Conservation (phyloP, 441 rosid species). For the Erysimum cheiri region DNA sequence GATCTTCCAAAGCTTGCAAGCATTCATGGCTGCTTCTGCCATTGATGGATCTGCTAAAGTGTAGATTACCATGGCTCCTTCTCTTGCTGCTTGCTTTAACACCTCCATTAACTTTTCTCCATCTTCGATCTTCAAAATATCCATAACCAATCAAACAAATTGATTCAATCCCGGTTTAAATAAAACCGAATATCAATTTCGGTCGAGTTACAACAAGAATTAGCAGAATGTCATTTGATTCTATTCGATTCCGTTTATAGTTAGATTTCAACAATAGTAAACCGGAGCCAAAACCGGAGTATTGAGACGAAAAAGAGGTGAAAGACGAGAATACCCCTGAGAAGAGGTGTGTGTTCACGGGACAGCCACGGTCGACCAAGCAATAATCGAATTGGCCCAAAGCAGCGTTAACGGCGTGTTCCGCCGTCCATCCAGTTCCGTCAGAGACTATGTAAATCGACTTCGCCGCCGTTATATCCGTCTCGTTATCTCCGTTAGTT, state of each 20-base stretch:
- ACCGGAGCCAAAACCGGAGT: background rate
- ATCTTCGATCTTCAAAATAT: slow-evolving; percentile 65
- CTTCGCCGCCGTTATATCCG: slow-evolving; percentile 50
- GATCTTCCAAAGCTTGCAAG: slow-evolving; percentile 71
- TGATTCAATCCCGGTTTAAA: background rate
- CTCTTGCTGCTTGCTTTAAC: slow-evolving; percentile 83
- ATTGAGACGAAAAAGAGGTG: background rate
- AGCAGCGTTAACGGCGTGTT: slow-evolving; percentile 84
- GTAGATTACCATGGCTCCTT: slow-evolving; percentile 75
- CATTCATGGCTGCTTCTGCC: slow-evolving; percentile 73
- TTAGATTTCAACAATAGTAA: background rate
- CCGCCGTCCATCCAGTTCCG: slow-evolving; percentile 98
- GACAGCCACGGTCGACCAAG: slow-evolving; percentile 84
- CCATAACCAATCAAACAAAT: background rate
- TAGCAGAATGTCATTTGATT: background rate
- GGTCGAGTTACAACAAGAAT: background rate
- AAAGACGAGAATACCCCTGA: slow-evolving; percentile 72
- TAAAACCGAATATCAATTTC: background rate
- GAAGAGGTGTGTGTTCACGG: slow-evolving; percentile 88
- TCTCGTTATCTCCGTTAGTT: slow-evolving; percentile 42
- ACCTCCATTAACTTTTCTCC: slow-evolving; percentile 70
- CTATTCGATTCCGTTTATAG: slow-evolving; percentile 1
- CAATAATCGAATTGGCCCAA: slow-evolving; percentile 90
- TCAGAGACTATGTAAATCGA: slow-evolving; percentile 85
- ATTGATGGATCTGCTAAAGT: slow-evolving; percentile 79